Conservation (phyloP, 768 basidiomycete genomes). For the Tricholoma terreum region DNA sequence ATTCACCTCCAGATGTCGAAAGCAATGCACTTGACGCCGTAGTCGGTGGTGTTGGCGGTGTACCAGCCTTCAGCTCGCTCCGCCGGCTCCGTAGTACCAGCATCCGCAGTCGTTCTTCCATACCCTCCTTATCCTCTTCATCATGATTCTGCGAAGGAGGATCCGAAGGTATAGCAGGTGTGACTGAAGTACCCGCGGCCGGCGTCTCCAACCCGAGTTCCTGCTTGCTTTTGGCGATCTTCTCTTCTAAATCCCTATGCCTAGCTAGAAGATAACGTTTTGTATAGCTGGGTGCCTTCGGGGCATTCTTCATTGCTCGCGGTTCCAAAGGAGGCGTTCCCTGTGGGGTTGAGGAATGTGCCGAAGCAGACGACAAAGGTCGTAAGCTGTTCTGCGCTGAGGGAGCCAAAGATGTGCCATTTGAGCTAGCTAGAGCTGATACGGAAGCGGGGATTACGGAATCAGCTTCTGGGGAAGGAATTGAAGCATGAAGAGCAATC, state of each 20-base stretch:
- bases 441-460: neutral
- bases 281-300: slow-evolving; percentile 35
- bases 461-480: neutral
- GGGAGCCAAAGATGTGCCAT: neutral
- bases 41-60: slow-evolving; percentile 1
- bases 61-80: slow-evolving; percentile 16
- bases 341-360: slow-evolving; percentile 6
- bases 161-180: neutral
- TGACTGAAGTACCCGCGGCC: neutral
- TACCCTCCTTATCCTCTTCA: slow-evolving; percentile 28
- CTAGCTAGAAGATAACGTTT: slow-evolving; percentile 38
- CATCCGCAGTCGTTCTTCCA: slow-evolving; percentile 41
- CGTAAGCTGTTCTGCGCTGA: neutral
- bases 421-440: neutral
- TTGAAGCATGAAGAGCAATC: neutral
- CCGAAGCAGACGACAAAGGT: neutral
- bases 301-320: slow-evolving; percentile 35
- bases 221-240: slow-evolving; percentile 34
- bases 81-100: slow-evolving; percentile 39
- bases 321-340: slow-evolving; percentile 33
- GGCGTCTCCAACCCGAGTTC: slow-evolving; percentile 26
- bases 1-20: slow-evolving; percentile 5
- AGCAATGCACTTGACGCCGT: slow-evolving; percentile 6
- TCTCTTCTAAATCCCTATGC: slow-evolving; percentile 45
- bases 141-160: neutral